These are phyloP conservation scores for Solanum infundibuliforme DNA, from an alignment of 257 asterid species.

Conservation along the genomic window DNA sequence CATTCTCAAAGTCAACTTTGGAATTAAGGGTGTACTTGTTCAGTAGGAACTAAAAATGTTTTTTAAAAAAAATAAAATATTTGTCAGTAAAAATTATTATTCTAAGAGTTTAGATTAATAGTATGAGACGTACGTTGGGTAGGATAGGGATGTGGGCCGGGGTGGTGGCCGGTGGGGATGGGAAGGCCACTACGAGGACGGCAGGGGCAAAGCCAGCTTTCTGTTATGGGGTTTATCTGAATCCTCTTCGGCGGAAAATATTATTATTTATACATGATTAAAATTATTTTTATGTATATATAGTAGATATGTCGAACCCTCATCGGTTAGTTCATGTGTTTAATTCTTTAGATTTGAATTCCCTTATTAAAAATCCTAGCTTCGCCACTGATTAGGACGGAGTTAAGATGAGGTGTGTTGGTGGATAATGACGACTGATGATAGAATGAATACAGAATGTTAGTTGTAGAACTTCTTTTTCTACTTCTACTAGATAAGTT, in stretches of 20 bases:
- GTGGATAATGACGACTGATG: background rate
- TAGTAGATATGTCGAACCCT: background rate
- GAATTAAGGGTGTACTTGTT: background rate
- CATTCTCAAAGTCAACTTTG: background rate
- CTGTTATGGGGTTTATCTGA: no score
- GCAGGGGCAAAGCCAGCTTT: no score
- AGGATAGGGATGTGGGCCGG: background rate
- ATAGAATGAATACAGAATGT: background rate
- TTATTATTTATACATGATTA: no score
- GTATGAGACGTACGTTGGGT: no score
- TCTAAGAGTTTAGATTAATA: background rate
- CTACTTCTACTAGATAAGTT: background rate
- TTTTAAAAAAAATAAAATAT: no score
- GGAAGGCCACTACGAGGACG: background rate
- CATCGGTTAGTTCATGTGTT: no score
- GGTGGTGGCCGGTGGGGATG: background rate
- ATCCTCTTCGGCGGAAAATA: accelerated
- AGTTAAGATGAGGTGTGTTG: background rate
- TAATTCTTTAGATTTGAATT: accelerated
- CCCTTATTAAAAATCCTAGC: no score
- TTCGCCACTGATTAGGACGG: background rate
- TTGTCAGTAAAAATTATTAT: background rate
- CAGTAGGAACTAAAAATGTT: background rate
- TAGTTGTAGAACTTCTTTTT: background rate
- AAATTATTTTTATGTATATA: no score